phyloP scores from a whole-genome alignment of 176 grass and related monocot genomes.

The Carex scoparia region DNA sequence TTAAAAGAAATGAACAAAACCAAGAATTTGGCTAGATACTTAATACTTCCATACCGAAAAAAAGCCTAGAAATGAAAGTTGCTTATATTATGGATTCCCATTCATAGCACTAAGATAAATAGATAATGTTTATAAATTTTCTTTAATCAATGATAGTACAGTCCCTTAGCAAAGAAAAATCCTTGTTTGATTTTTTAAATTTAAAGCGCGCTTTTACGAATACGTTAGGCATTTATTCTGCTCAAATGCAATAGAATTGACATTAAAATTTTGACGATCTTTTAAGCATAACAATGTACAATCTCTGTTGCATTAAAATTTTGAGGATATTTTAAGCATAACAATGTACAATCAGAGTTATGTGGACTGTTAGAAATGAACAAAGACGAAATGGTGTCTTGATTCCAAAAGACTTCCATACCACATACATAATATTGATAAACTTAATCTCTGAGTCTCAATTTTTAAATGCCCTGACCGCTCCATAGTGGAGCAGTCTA shows the following conservation, averaged over 20 bases:
- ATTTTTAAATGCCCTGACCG: no score
- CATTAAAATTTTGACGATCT: not conserved
- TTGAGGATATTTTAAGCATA: not conserved
- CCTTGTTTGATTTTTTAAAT: not conserved
- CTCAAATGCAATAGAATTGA: not conserved
- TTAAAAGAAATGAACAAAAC: not conserved
- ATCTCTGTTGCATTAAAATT: not conserved
- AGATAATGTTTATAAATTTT: not conserved
- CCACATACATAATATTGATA: no score
- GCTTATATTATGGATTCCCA: not conserved
- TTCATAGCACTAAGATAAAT: not conserved
- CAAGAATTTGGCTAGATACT: not conserved
- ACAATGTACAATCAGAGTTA: not conserved
- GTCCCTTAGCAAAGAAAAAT: not conserved
- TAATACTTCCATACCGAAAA: not conserved
- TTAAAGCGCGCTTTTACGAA: no score
- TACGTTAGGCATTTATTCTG: not conserved
- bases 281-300: not conserved
- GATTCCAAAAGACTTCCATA: no score
- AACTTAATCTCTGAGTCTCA: no score
- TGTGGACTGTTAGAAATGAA: not conserved
- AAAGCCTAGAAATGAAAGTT: not conserved
- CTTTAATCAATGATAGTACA: not conserved
- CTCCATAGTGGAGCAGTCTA: no score
- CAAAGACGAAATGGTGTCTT: not conserved